Conservation (phyloP, 2,329 filamentous ascomycete genomes). For the Paramyrothecium roridum region DNA sequence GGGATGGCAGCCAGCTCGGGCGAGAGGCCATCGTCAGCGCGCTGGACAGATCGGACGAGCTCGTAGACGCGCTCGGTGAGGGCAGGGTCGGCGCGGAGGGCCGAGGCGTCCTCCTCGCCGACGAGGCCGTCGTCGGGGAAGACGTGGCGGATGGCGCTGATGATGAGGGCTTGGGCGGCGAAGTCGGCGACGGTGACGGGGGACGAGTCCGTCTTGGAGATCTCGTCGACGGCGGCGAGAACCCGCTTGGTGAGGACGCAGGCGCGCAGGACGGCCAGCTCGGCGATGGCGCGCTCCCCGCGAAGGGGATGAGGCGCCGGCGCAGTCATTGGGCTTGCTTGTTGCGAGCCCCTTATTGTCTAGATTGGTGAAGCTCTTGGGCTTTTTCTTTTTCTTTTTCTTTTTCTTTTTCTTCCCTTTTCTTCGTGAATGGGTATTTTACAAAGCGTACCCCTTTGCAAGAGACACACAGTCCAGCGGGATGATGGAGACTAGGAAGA, state of each 20-base stretch:
- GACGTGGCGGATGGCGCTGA: conserved; percentile 47
- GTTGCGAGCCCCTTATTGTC: background rate
- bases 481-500: too few species aligned
- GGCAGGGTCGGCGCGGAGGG: conserved; percentile 42
- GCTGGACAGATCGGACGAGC: conserved; percentile 36
- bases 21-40: conserved; percentile 1
- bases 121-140: conserved; percentile 58
- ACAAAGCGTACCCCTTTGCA: too few species aligned
- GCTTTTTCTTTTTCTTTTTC: too few species aligned
- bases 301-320: conserved; percentile 11
- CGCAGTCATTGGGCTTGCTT: conserved; percentile 12
- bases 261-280: conserved; percentile 50
- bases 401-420: too few species aligned
- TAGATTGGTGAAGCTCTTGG: background rate
- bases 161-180: conserved; percentile 60
- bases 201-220: conserved; percentile 55
- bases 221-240: conserved; percentile 38
- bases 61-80: conserved; percentile 54
- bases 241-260: conserved; percentile 52
- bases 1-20: conserved; percentile 19
- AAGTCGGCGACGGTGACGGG: conserved; percentile 65
- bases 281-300: conserved; percentile 28
- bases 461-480: too few species aligned
- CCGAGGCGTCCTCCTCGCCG: conserved; percentile 57
- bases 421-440: too few species aligned